Conservation (phyloP, 768 basidiomycete genomes). For the Termitomyces sp. region DNA sequence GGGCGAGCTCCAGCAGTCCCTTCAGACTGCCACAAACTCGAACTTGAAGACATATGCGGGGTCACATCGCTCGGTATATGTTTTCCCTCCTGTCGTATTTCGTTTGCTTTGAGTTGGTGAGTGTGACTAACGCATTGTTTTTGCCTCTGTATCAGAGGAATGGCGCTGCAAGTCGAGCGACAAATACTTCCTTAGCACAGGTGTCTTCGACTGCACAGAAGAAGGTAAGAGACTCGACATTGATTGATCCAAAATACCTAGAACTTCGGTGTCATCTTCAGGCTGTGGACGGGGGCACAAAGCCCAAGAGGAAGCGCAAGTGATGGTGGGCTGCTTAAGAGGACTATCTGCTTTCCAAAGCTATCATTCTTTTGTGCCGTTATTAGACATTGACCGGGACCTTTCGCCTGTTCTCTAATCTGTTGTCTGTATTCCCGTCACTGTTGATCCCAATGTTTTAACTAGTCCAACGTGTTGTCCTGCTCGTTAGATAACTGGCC, state of each 20-base stretch:
- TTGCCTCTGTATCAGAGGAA: not conserved
- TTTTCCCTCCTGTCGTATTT: not conserved
- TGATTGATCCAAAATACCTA: not conserved
- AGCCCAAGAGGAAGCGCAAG: slow-evolving; percentile 8
- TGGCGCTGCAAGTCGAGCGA: not conserved
- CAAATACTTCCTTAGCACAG: not conserved
- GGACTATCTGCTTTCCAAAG: not conserved
- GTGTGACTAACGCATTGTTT: not conserved
- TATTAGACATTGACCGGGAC: too few species aligned
- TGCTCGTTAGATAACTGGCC: too few species aligned
- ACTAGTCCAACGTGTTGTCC: not conserved
- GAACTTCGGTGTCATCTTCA: not conserved
- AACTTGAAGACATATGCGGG: not conserved
- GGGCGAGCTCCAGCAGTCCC: not conserved
- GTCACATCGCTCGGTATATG: slow-evolving; percentile 11
- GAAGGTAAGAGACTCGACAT: not conserved
- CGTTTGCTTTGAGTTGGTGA: not conserved
- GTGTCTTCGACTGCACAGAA: not conserved
- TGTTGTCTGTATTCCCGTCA: not conserved
- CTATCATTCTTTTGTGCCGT: not conserved
- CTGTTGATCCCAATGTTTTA: not conserved
- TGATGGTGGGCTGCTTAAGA: not conserved
- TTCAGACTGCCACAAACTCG: not conserved
- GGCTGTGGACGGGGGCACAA: not conserved
- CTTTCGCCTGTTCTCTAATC: not conserved